Evolutionary conservation across 257 asterid species (phyloP), one percentile per base, ranked within the genome.

Genomic region (Solanum clarkiae): DNA sequence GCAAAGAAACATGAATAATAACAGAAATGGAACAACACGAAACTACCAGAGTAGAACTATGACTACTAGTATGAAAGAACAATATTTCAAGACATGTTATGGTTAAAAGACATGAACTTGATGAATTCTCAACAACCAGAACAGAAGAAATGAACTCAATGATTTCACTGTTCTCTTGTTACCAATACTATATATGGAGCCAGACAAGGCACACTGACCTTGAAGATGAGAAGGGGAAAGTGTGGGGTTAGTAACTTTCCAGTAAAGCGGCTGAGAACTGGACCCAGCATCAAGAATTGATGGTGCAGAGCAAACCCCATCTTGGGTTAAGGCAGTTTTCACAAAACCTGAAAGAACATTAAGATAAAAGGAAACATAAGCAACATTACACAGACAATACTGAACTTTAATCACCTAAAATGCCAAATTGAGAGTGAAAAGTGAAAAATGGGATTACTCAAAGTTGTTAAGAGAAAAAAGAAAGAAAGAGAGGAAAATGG

Each of bases 161-260:
- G 44, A 4, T 47, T 26, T 74, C 60, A 51, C 17, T 47, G 49
- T 47, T 22, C 60, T 3, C 13, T 75, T 75, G 44, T 75, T 75
- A 49, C 81, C 81, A 49, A 75, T 51, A 77, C 62, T 74, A 15
- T 29, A 65, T 3, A 47, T 36, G 47, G n/a, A 17, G 24, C 49
- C 84, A 84, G 77, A 60, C 26, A 53, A 18, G 51, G 80, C 8
- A 55, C 71, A 55, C 71, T 80, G 56, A 91, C 99, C 98, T 90
- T 89, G 95, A 80, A 96, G 97, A 88, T 95, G 97, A 90, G 97
- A 91, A 84, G 99, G 98, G 66, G 98, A 92, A 80, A 96, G 93
- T 74, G 98, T 94, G 85, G 99, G 99, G 81, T 96, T 92, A 82
- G 93, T 93, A 84, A 85, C 99, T 90, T 94, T 94, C 98, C 94